Evolutionary conservation across 768 basidiomycete genomes (phyloP).

Genomic region (Leccinum variicolor): DNA sequence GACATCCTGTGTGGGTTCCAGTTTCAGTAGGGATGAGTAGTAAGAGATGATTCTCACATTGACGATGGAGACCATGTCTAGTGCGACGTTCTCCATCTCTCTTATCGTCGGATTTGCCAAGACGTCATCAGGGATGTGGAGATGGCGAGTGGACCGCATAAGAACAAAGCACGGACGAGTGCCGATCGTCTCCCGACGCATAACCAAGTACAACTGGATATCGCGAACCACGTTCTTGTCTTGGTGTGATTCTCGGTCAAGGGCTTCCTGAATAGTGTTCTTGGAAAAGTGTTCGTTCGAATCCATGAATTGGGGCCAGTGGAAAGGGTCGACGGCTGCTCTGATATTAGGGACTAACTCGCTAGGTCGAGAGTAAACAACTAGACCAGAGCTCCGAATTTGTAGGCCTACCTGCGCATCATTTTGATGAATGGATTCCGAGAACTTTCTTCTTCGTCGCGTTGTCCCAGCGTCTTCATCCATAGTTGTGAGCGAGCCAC

Average conservation of each 20-base stretch:
- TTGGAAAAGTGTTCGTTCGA: conserved; percentile 18
- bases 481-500: conserved; percentile 19
- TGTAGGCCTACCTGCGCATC: conserved; percentile 22
- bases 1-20: conserved; percentile 18
- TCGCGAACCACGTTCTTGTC: conserved; percentile 9
- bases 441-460: conserved; percentile 12
- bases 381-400: background rate
- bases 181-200: conserved; percentile 28
- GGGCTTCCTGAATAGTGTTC: conserved; percentile 24
- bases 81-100: conserved; percentile 25
- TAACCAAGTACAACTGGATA: conserved; percentile 27
- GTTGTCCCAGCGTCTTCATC: conserved; percentile 20
- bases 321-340: conserved; percentile 21
- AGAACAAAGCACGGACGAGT: conserved; percentile 28
- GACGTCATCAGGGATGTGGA: conserved; percentile 24
- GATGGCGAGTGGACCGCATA: conserved; percentile 26
- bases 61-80: conserved; percentile 27
- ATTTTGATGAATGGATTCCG: conserved; percentile 23
- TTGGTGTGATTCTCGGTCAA: conserved; percentile 23
- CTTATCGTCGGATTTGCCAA: conserved; percentile 19
- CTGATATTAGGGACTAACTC: conserved; percentile 24
- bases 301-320: conserved; percentile 27
- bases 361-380: conserved; percentile 7
- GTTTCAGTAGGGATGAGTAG: background rate
- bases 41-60: conserved; percentile 13